Percentiles rank a stretch among this genome's conserved stretches.
Evolutionary conservation across 2,329 filamentous ascomycete species (phyloP).

Genomic region (Fusarium tricinctum): DNA sequence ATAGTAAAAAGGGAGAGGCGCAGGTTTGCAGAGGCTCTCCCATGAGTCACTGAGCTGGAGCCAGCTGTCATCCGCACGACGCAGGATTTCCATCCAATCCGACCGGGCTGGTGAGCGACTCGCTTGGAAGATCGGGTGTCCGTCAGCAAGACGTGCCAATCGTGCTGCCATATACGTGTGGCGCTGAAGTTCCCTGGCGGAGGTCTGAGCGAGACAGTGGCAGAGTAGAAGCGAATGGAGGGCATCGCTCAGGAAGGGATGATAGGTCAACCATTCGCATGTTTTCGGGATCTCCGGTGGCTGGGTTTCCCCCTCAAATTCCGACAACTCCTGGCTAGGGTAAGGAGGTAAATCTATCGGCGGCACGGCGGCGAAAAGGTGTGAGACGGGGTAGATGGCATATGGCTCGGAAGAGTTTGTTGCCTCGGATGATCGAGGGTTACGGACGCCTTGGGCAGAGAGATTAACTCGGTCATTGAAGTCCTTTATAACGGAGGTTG

Average conservation of each 20-base stretch:
- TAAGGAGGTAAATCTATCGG: conserved; percentile 77
- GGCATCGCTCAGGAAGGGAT: conserved; percentile 83
- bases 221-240: conserved; percentile 83
- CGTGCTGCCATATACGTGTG: conserved; percentile 87
- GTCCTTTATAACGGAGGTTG: conserved; percentile 70
- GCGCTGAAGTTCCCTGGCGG: conserved; percentile 80
- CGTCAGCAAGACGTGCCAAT: conserved; percentile 79
- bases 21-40: conserved; percentile 78
- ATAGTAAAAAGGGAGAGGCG: conserved; percentile 62
- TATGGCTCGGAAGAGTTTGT: conserved; percentile 51
- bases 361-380: conserved; percentile 78
- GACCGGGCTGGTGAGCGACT: conserved; percentile 78
- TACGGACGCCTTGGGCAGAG: conserved; percentile 63
- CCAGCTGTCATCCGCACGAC: conserved; percentile 76
- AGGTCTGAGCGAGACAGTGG: conserved; percentile 84
- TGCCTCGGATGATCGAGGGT: conserved; percentile 56
- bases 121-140: conserved; percentile 84
- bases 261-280: conserved; percentile 72
- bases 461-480: conserved; percentile 70
- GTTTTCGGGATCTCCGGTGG: conserved; percentile 52
- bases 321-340: conserved; percentile 63
- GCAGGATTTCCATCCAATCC: conserved; percentile 84
- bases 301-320: conserved; percentile 43
- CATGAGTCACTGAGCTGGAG: conserved; percentile 74
- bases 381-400: conserved; percentile 63